phyloP scores from a whole-genome alignment of 257 asterid species.

The Nicotiana tabacum region DNA sequence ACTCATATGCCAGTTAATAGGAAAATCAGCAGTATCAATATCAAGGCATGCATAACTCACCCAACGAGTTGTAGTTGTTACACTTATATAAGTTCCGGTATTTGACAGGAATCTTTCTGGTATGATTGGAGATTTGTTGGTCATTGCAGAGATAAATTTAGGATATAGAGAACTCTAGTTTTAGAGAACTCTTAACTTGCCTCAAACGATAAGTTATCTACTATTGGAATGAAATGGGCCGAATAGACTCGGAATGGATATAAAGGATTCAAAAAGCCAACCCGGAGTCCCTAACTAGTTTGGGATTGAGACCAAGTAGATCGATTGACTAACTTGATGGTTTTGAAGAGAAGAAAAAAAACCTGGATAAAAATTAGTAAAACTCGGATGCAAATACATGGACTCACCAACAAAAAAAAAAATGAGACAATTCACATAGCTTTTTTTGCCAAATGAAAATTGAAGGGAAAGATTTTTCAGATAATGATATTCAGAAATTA shows the following conservation, averaged over 20 bases:
- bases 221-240: neutral
- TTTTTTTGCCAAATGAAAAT: neutral
- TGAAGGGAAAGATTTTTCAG: neutral
- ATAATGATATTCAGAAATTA: neutral
- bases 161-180: neutral
- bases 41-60: too few species aligned
- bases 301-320: neutral
- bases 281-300: neutral
- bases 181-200: neutral
- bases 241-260: neutral
- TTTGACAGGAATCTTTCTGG: neutral
- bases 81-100: neutral
- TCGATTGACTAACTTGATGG: neutral
- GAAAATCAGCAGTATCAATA: too few species aligned
- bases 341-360: neutral
- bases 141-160: neutral
- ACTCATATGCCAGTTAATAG: too few species aligned
- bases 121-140: neutral
- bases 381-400: neutral
- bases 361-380: neutral
- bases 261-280: neutral
- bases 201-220: neutral
- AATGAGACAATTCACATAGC: neutral
- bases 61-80: neutral
- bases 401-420: neutral